phyloP scores from a whole-genome alignment of 1,139 yeast species.

The Spencermartinsiella ligniputridi region DNA sequence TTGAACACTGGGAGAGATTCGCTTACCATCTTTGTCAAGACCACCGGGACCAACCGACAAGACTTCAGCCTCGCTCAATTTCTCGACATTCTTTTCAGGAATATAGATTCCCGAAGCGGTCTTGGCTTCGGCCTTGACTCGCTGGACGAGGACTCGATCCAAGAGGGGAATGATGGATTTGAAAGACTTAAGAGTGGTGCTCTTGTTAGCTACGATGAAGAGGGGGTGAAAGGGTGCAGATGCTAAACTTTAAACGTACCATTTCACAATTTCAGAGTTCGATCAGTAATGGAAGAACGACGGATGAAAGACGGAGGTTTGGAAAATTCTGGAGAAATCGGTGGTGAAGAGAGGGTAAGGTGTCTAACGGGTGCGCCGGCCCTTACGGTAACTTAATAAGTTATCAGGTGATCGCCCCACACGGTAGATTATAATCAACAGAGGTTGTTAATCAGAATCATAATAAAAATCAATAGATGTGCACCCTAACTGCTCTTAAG shows the following conservation, averaged over 20 bases:
- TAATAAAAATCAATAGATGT: too few relatives aligned
- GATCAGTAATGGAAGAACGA: neutral
- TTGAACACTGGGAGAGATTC: constrained; percentile 66
- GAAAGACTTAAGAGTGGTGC: constrained; percentile 69
- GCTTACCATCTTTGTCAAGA: constrained; percentile 53
- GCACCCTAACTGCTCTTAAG: too few relatives aligned
- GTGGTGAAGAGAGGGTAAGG: neutral
- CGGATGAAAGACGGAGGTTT: neutral
- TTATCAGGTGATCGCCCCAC: too few relatives aligned
- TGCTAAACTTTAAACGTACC: too few relatives aligned
- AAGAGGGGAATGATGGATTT: constrained; percentile 85
- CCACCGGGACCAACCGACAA: constrained; percentile 83
- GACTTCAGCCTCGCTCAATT: constrained; percentile 67
- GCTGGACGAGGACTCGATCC: constrained; percentile 94
- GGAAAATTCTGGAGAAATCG: constrained; percentile 3
- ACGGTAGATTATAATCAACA: too few relatives aligned
- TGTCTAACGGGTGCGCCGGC: too few relatives aligned
- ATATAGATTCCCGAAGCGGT: constrained; percentile 94
- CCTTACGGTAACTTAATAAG: too few relatives aligned
- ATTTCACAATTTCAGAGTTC: too few relatives aligned
- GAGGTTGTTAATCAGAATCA: too few relatives aligned
- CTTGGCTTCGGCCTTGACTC: constrained; percentile 85
- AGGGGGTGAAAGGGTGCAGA: too few relatives aligned
- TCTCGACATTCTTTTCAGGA: constrained; percentile 95
- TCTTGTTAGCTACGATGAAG: neutral